Percentiles rank a stretch among this genome's conserved stretches.
Evolutionary conservation across 1,284 basidiomycete genomes (phyloP).

Genomic region (Tilletia setariae): DNA sequence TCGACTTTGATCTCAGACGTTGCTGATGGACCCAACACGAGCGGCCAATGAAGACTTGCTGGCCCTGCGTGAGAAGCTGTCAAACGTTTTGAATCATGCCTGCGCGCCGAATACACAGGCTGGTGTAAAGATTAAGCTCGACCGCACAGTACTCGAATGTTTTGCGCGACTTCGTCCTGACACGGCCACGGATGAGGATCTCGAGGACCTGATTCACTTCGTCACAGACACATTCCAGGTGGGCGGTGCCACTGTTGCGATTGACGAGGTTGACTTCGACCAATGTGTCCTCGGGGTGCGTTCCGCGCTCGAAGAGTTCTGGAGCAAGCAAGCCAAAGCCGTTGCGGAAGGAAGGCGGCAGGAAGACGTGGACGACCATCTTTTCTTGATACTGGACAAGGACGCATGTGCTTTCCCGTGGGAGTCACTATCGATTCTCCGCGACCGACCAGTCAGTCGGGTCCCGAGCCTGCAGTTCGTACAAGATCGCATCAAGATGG

Average conservation of each 20-base stretch:
- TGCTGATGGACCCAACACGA: conserved; percentile 16
- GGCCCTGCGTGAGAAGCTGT: conserved; percentile 59
- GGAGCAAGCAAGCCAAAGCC: conserved; percentile 26
- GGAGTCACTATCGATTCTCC: conserved; percentile 86
- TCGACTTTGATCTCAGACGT: conserved; percentile 16
- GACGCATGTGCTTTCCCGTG: conserved; percentile 85
- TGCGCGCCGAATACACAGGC: conserved; percentile 58
- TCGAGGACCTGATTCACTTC: conserved; percentile 92
- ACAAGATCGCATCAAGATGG: conserved; percentile 64
- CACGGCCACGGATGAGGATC: conserved; percentile 77
- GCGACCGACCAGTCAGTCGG: conserved; percentile 80
- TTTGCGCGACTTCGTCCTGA: conserved; percentile 77
- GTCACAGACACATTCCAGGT: conserved; percentile 90
- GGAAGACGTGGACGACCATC: conserved; percentile 62
- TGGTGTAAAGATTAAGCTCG: conserved; percentile 59
- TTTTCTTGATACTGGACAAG: conserved; percentile 87
- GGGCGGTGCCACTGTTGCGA: conserved; percentile 80
- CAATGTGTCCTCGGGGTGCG: conserved; percentile 62
- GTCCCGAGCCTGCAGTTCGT: conserved; percentile 86
- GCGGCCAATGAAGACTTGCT: not conserved
- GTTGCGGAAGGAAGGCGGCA: conserved; percentile 56
- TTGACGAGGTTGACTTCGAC: conserved; percentile 88
- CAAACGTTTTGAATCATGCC: conserved; percentile 69
- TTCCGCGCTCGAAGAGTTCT: conserved; percentile 39
- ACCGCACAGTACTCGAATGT: conserved; percentile 74